phyloP scores from a whole-genome alignment of 352 stramenopile genomes.

The Globisporangium viniferum region DNA sequence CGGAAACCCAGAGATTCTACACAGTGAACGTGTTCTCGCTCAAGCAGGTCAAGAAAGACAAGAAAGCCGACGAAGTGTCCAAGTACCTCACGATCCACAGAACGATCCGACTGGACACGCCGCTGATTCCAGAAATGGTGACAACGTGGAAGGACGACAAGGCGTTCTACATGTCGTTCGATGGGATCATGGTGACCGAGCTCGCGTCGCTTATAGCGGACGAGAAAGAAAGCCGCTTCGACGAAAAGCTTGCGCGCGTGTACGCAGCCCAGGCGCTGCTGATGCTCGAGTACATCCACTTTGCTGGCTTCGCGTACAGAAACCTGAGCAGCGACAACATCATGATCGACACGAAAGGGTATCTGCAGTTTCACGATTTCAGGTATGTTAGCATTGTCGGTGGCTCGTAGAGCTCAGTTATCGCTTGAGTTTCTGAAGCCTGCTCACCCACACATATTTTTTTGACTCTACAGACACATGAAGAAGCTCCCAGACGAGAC shows the following conservation, averaged over 20 bases:
- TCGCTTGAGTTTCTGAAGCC: too few species aligned
- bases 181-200: slow-evolving; percentile 66
- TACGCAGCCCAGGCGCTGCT: slow-evolving; percentile 73
- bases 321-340: slow-evolving; percentile 87
- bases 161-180: slow-evolving; percentile 80
- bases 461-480: slow-evolving; percentile 44
- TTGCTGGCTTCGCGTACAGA: slow-evolving; percentile 73
- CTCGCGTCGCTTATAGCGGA: slow-evolving; percentile 59
- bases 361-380: slow-evolving; percentile 86
- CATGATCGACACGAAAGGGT: slow-evolving; percentile 75
- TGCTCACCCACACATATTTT: neutral
- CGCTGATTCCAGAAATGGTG: slow-evolving; percentile 68
- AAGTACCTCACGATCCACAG: slow-evolving; percentile 67
- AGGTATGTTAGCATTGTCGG: slow-evolving; percentile 20
- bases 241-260: slow-evolving; percentile 47
- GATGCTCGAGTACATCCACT: slow-evolving; percentile 84
- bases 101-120: slow-evolving; percentile 66
- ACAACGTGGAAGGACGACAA: slow-evolving; percentile 75
- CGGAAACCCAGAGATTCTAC: slow-evolving; percentile 58
- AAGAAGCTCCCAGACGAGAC: slow-evolving; percentile 77
- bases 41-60: slow-evolving; percentile 61
- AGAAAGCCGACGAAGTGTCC: slow-evolving; percentile 66
- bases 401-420: neutral
- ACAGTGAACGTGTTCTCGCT: slow-evolving; percentile 81
- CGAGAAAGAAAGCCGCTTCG: slow-evolving; percentile 50